Evolutionary conservation across 1,139 yeast genomes (phyloP).

Genomic region (Yamadazyma atmosphaerica): DNA sequence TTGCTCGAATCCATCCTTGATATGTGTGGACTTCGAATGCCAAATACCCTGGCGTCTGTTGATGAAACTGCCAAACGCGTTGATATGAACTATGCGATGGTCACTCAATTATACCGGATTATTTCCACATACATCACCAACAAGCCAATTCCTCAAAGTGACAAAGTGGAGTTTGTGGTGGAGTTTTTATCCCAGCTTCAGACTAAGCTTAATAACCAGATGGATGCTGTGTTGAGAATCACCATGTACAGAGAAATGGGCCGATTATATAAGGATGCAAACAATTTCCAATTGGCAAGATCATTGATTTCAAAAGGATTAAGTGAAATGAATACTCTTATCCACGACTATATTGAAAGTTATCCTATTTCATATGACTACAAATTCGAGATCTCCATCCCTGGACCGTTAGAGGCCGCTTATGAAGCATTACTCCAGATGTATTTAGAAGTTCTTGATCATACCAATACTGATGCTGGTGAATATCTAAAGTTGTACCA

Average conservation of each 20-base stretch:
- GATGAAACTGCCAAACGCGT: slow-evolving; percentile 13
- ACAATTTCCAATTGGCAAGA: slow-evolving; percentile 23
- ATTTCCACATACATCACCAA: slow-evolving; percentile 25
- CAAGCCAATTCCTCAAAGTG: slow-evolving; percentile 15
- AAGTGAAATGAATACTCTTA: slow-evolving; percentile 21
- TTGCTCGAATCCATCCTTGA: slow-evolving; percentile 35
- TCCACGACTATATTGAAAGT: slow-evolving; percentile 14
- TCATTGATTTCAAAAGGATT: slow-evolving; percentile 27
- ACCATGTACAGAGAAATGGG: slow-evolving; percentile 31
- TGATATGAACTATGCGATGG: slow-evolving; percentile 6
- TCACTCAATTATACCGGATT: slow-evolving; percentile 24
- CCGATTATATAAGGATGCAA: slow-evolving; percentile 24
- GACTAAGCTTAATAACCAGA: slow-evolving; percentile 19
- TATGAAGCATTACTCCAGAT: slow-evolving; percentile 20
- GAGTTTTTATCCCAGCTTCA: slow-evolving; percentile 31
- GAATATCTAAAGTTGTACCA: slow-evolving; percentile 15
- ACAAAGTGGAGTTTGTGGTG: slow-evolving; percentile 26
- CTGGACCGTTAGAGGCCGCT: slow-evolving; percentile 19
- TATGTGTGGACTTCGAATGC: slow-evolving; percentile 27
- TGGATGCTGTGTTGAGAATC: slow-evolving; percentile 27
- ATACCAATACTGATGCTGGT: slow-evolving; percentile 6
- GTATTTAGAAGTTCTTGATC: slow-evolving; percentile 17
- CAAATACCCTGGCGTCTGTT: slow-evolving; percentile 7
- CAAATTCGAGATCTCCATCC: slow-evolving; percentile 16
- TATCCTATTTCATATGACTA: slow-evolving; percentile 18